Evolutionary conservation across 371 early-diverging fungal species (phyloP).

Genomic region (Dinochytrium kinnereticum): DNA sequence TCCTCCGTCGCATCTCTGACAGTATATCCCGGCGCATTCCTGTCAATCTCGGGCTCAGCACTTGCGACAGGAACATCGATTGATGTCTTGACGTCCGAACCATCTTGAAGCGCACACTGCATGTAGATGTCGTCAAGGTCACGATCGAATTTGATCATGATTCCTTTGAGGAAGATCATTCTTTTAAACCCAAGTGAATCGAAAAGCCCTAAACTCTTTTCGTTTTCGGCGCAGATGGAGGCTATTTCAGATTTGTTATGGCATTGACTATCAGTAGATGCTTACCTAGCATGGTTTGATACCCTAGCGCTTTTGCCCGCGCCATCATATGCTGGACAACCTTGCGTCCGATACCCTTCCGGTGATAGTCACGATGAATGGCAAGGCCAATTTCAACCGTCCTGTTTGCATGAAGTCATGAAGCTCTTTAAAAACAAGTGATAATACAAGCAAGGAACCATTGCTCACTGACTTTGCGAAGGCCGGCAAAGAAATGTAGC

Average conservation of each 20-base stretch:
- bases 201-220: background rate
- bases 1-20: background rate
- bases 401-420: background rate
- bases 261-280: too few species aligned
- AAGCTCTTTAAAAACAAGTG: background rate
- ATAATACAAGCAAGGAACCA: background rate
- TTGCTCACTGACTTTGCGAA: background rate
- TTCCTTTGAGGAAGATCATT: background rate
- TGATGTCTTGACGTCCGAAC: background rate
- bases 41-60: background rate
- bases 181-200: background rate
- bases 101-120: background rate
- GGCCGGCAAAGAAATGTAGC: background rate
- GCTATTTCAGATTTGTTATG: background rate
- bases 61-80: background rate
- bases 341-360: background rate
- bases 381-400: background rate
- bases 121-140: background rate
- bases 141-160: slow-evolving; percentile 2
- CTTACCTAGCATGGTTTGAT: background rate
- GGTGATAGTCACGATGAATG: slow-evolving; percentile 5
- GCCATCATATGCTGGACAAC: background rate
- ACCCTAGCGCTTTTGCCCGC: background rate
- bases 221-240: slow-evolving; percentile 9
- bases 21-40: background rate